Conservation (phyloP, 164 flowering plant genomes). For the Umbellularia californica region DNA sequence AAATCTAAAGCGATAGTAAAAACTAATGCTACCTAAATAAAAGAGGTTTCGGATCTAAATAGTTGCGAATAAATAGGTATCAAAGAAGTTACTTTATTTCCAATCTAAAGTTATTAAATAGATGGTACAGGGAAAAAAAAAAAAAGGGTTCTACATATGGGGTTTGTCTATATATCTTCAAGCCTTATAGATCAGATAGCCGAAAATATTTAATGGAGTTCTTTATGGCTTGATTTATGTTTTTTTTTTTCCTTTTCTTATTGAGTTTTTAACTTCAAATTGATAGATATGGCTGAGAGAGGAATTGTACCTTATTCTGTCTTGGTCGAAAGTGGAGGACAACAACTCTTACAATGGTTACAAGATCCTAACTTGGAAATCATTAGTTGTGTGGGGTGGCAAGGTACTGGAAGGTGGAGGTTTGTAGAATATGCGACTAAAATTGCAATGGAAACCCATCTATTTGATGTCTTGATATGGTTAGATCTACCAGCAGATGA, state of each 20-base stretch:
- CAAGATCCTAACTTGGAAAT: background rate
- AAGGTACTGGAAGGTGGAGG: background rate
- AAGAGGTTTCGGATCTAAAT: too few relatives aligned
- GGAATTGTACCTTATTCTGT: background rate
- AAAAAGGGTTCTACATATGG: too few relatives aligned
- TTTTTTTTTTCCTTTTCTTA: background rate
- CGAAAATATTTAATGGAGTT: too few relatives aligned
- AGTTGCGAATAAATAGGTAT: too few relatives aligned
- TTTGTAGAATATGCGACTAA: background rate
- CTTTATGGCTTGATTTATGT: background rate
- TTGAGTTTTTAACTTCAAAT: background rate
- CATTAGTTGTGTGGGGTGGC: background rate
- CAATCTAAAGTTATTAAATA: too few relatives aligned
- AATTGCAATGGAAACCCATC: background rate
- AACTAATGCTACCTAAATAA: too few relatives aligned
- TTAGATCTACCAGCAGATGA: background rate
- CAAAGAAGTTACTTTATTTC: fast-evolving
- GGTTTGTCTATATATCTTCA: too few relatives aligned
- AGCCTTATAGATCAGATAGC: background rate
- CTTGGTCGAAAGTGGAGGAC: background rate
- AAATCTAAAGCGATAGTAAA: too few relatives aligned
- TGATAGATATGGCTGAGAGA: background rate
- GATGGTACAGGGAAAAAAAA: too few relatives aligned
- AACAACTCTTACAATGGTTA: background rate
- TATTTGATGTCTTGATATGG: background rate